These are phyloP conservation scores for Drosera capensis DNA, from an alignment of 148 eudicot genomes.

Conservation along the genomic window DNA sequence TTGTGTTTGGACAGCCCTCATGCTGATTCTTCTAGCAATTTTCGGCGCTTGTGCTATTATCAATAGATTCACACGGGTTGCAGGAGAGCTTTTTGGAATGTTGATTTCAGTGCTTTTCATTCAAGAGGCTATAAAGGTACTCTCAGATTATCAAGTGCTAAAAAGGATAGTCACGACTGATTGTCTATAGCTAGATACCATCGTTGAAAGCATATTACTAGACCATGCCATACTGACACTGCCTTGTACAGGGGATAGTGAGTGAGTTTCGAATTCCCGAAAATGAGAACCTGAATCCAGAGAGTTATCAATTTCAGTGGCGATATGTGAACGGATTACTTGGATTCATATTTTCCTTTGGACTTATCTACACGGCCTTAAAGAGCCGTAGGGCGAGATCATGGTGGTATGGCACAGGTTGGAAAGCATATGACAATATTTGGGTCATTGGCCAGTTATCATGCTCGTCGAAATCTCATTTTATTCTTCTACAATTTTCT, in stretches of 20 bases:
- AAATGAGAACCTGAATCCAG: constrained; percentile 14
- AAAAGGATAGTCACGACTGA: no score
- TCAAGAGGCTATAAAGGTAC: constrained; percentile 62
- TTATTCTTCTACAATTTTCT: not conserved
- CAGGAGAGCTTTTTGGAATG: constrained; percentile 66
- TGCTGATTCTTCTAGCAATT: constrained; percentile 37
- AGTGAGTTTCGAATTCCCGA: constrained; percentile 42
- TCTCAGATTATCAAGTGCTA: not conserved
- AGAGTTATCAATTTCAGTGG: constrained; percentile 37
- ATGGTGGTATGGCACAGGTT: constrained; percentile 58
- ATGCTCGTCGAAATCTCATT: not conserved
- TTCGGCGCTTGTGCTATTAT: constrained; percentile 42
- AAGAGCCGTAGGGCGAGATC: constrained; percentile 60
- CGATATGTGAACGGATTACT: constrained; percentile 57
- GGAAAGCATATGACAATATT: not conserved
- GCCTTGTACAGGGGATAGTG: constrained; percentile 35
- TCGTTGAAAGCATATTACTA: no score
- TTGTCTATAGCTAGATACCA: not conserved
- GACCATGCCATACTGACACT: no score
- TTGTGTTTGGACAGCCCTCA: constrained; percentile 49
- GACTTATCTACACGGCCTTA: constrained; percentile 36
- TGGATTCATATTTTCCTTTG: constrained; percentile 50
- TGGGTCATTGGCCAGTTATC: not conserved
- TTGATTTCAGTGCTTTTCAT: constrained; percentile 50
- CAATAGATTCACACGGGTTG: constrained; percentile 46